Percentiles rank a stretch among this genome's conserved stretches.
Evolutionary conservation across 2,329 filamentous ascomycete genomes (phyloP).

Genomic region (Myriosclerotinia curreyana): DNA sequence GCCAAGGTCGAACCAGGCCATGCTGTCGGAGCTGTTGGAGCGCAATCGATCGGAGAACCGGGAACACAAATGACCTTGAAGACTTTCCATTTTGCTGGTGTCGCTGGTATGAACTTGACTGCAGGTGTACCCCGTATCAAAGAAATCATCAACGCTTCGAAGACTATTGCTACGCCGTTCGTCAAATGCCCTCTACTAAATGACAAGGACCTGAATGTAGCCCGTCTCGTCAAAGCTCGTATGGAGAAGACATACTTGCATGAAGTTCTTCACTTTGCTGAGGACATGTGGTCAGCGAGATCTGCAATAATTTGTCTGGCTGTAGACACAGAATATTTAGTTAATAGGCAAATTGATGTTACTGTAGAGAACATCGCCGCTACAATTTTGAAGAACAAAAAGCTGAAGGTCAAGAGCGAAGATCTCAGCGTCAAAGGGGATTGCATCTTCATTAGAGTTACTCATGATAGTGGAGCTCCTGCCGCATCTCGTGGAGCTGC

Average conservation of each 20-base stretch:
- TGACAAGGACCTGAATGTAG: conserved; percentile 69
- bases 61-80: conserved; percentile 99
- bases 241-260: conserved; percentile 93
- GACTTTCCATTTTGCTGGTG: conserved; percentile 99
- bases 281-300: conserved; percentile 82
- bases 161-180: conserved; percentile 88
- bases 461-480: conserved; percentile 50
- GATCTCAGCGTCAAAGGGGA: conserved; percentile 62
- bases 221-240: conserved; percentile 85
- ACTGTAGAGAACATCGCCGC: conserved; percentile 67
- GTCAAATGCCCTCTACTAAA: conserved; percentile 84
- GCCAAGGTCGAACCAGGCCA: conserved; percentile 93
- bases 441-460: conserved; percentile 70
- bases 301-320: conserved; percentile 75
- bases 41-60: conserved; percentile 96
- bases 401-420: conserved; percentile 68
- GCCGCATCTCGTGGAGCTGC: conserved; percentile 29
- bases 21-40: conserved; percentile 91
- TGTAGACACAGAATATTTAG: conserved; percentile 75
- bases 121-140: conserved; percentile 99
- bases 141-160: conserved; percentile 99
- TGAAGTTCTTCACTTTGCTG: conserved; percentile 76
- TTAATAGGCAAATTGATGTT: conserved; percentile 79
- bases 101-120: conserved; percentile 98
- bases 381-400: conserved; percentile 77